Base-by-base conservation (phyloP, 2,329 filamentous ascomycete genomes). In the Phialemonium atrogriseum region DNA sequence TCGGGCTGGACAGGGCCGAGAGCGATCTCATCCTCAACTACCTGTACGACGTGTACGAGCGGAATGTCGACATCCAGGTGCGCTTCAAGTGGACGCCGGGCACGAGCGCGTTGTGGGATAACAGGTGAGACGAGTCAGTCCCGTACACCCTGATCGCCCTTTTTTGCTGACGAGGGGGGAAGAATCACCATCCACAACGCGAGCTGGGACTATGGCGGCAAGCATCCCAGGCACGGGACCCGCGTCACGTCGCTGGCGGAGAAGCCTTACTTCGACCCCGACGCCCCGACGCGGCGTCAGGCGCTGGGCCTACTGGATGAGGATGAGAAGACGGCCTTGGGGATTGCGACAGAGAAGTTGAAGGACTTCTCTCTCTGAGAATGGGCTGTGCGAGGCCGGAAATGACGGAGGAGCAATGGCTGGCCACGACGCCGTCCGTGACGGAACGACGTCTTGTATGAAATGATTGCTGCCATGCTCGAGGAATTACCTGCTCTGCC, bases 101-200 rank as follows among this genome's bases (percentile, higher is more conserved):
- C 16, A 80, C 78, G 0, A 78, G 71, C 31, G 80, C 76, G 0
- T 55, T 84, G 4, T 84, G 80, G 80, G 80, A 84, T 46, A 84
- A 84, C 44, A 63, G 75, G 62, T 72, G 24, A 46, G 62, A n/a
- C n/a, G n/a, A n/a, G n/a, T n/a, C n/a, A n/a, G n/a, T n/a, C n/a
- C n/a, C n/a, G n/a, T n/a, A n/a, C n/a, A n/a, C n/a, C n/a, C n/a
- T n/a, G n/a, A n/a, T n/a, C n/a, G n/a, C n/a, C n/a, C n/a, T n/a
- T n/a, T n/a, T n/a, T 14, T 15, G 4, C 8, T 22, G n/a, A 10
- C 9, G 16, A 26, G n/a, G 24, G 31, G 10, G 8, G 5, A 20
- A 74, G 75, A 23, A 79, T 83, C 36, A 83, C 80, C 0, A 84
- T 84, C 22, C 79, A 85, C 43, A 84, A 82, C 39, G 80, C 79